Percentiles rank a stretch among this genome's conserved stretches.
Evolutionary conservation across 345 rosid genomes (phyloP).

Genomic region (Bruguiera sexangula): DNA sequence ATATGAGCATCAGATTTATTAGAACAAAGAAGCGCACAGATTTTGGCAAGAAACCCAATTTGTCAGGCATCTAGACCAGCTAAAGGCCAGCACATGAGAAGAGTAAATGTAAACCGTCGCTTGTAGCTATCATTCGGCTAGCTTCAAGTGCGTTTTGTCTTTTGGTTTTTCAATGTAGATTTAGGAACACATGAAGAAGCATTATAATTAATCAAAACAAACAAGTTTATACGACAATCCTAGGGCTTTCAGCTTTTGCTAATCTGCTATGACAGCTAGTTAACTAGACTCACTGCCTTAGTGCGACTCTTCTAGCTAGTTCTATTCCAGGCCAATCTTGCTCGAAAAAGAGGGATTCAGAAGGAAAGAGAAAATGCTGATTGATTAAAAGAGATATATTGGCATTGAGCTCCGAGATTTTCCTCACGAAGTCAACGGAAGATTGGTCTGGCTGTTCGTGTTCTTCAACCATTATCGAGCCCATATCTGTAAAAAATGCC

Average conservation of each 20-base stretch:
- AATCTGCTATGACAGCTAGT: background rate
- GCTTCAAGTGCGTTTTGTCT: slow-evolving; percentile 2
- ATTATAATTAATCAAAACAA: background rate
- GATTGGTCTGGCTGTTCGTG: slow-evolving; percentile 1
- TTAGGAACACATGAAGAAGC: background rate
- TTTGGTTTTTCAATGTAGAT: background rate
- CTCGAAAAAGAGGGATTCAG: slow-evolving; percentile 17
- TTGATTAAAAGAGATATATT: slow-evolving; percentile 5
- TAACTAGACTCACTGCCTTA: background rate
- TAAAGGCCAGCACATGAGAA: slow-evolving; percentile 5
- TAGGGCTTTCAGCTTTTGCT: slow-evolving; percentile 23
- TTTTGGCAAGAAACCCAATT: slow-evolving; percentile 20
- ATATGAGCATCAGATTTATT: slow-evolving; percentile 10
- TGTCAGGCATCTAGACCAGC: slow-evolving; percentile 19
- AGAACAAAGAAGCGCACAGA: slow-evolving; percentile 6
- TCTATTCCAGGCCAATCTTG: slow-evolving; percentile 11
- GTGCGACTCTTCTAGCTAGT: background rate
- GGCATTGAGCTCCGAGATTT: slow-evolving; percentile 17
- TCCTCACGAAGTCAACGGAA: background rate
- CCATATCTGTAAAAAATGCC: slow-evolving; percentile 15
- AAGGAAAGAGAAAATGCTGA: slow-evolving; percentile 13
- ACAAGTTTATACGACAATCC: background rate
- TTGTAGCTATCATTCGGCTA: background rate
- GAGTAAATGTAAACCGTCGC: background rate
- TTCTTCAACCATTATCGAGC: background rate